Evolutionary conservation across 2,329 filamentous ascomycete genomes (phyloP), one percentile per base, ranked within the genome.

Genomic region (Whalleya microplaca): DNA sequence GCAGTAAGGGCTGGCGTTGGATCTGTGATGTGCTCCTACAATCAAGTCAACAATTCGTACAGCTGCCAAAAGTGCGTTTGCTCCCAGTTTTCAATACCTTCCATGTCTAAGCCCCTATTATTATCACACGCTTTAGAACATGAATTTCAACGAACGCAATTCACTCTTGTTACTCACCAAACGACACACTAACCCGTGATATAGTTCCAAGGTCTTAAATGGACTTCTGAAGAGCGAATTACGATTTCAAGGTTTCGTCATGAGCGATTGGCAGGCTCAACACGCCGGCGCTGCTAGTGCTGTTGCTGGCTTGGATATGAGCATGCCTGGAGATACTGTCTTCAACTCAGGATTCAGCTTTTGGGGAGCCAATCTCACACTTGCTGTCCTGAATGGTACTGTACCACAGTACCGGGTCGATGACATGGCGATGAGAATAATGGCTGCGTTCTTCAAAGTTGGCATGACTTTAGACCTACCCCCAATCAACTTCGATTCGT

Each of bases 391-490:
- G 65, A 97, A 98, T 69, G 93, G 93, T 37, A 96, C 92, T 0
- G 78, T 98, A 29, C 91, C 94, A 0, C 85, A 90, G 64, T 96
- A 90, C 83, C 85, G 94, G 48, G 72, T 98, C 9, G 93, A 97
- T 65, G 95, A 98, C 70, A 96, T 96, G 88, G 91, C 86, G 4
- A 89, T 92, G 73, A 87, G 95, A 66, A 96, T 90, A 69, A 88
- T 89, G 84, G 81, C 87, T 4, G 79, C 86, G 41, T 86, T 83
- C 70, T 89, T 87, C 77, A 88, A 89, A 73, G 84, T 87, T 40
- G 84, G 85, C 49, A 78, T 80, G 60, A 80, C 77, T 0, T 64
- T 85, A 2, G 69, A 74, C 3, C 73, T 80, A 48, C 72, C 75
- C 0, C 76, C 79, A 2, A 86, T 90, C 73, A 98, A 93, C 80